phyloP scores from a whole-genome alignment of 169 alveolate genomes.

The Cryptosporidium bovis region DNA sequence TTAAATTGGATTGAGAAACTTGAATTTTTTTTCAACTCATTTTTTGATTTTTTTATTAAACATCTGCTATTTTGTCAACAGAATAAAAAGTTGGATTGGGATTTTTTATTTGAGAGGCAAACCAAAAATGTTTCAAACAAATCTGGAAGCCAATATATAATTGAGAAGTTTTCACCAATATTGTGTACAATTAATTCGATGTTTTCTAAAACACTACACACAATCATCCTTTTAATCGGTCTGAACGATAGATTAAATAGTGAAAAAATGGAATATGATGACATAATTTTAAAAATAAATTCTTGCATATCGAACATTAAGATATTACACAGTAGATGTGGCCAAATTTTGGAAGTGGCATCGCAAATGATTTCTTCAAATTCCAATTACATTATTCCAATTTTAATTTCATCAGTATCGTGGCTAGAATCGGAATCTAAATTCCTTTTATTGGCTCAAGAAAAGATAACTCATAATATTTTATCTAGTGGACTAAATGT shows the following conservation, averaged over 20 bases:
- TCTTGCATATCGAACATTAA: constrained; percentile 5
- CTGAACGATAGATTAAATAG: constrained; percentile 10
- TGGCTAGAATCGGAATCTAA: constrained; percentile 52
- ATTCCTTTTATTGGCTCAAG: constrained; percentile 9
- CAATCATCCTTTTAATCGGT: not conserved
- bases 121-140: not conserved
- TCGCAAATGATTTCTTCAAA: constrained; percentile 42
- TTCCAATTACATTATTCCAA: not conserved
- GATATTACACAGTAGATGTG: constrained; percentile 37
- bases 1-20: constrained; percentile 32
- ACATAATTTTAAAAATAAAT: not conserved
- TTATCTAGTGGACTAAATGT: not conserved
- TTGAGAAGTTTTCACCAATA: constrained; percentile 39
- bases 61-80: constrained; percentile 47
- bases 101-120: not conserved
- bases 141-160: not conserved
- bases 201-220: constrained; percentile 6
- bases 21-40: constrained; percentile 31
- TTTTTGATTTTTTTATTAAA: constrained; percentile 42
- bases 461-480: not conserved
- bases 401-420: constrained; percentile 33
- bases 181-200: constrained; percentile 16
- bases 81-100: constrained; percentile 17
- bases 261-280: not conserved
- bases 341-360: constrained; percentile 28